Evolutionary conservation across 306 rosid species (phyloP).

Genomic region (Vicia villosa): DNA sequence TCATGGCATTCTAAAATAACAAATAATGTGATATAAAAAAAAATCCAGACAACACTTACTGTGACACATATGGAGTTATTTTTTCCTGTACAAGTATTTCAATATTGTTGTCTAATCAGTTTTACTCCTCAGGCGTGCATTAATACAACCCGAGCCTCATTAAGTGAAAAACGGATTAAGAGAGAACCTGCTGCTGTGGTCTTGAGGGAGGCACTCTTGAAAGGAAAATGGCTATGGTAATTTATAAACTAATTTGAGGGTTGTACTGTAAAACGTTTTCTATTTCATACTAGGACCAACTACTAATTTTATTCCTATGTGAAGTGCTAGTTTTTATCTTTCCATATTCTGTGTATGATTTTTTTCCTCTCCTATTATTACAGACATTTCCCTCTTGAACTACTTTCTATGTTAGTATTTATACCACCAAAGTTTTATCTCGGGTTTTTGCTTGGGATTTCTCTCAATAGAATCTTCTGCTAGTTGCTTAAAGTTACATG

Average conservation of each 20-base stretch:
- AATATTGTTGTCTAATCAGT: slow-evolving; percentile 36
- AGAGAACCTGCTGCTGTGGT: slow-evolving; percentile 72
- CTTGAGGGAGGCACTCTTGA: slow-evolving; percentile 73
- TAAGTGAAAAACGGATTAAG: slow-evolving; percentile 76
- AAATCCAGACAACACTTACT: not conserved
- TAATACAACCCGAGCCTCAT: slow-evolving; percentile 56
- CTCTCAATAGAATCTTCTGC: slow-evolving; percentile 21
- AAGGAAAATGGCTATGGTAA: slow-evolving; percentile 98
- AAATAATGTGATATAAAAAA: not conserved
- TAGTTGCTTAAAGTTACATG: not conserved
- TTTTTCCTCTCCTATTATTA: slow-evolving; percentile 3
- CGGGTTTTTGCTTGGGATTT: slow-evolving; percentile 13
- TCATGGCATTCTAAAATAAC: not conserved
- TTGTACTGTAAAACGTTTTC: slow-evolving; percentile 4
- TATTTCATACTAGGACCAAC: slow-evolving; percentile 20
- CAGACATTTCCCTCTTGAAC: not conserved
- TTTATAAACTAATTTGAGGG: slow-evolving; percentile 34
- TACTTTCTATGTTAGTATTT: not conserved
- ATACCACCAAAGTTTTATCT: not conserved
- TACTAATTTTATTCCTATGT: slow-evolving; percentile 10
- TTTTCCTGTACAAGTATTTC: not conserved
- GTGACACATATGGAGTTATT: not conserved
- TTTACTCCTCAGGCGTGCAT: slow-evolving; percentile 70
- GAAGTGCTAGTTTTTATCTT: not conserved
- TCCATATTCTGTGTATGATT: slow-evolving; percentile 2